Percentiles rank a stretch among this genome's conserved stretches.
These are phyloP conservation scores for Phytopythium chamaehyphon DNA, from an alignment of 352 stramenopile genomes.

Conservation along the genomic window DNA sequence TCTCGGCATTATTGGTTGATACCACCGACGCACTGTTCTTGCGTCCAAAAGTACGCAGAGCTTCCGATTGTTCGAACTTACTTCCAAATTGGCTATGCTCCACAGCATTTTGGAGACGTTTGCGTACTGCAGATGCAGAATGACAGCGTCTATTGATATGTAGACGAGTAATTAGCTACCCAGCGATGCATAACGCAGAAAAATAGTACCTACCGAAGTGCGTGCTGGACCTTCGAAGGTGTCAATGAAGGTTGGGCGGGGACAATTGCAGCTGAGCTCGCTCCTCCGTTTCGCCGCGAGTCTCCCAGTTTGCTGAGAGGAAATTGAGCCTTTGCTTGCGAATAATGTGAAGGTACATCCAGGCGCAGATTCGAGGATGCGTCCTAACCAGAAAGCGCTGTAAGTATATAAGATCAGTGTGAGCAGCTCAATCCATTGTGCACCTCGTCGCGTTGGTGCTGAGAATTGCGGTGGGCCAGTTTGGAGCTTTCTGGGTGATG, in stretches of 20 bases:
- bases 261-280: background rate
- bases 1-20: background rate
- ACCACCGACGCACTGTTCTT: background rate
- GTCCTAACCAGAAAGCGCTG: constrained; percentile 2
- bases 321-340: background rate
- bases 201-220: constrained; percentile 12
- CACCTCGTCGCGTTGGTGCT: background rate
- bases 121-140: constrained; percentile 60
- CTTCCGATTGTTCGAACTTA: constrained; percentile 32
- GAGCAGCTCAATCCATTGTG: background rate
- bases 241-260: background rate
- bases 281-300: background rate
- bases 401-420: background rate
- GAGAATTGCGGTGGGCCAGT: background rate
- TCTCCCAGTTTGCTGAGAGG: background rate
- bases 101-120: constrained; percentile 56
- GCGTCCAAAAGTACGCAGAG: constrained; percentile 24
- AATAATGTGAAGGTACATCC: constrained; percentile 13
- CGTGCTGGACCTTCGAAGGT: constrained; percentile 21
- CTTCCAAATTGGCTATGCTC: constrained; percentile 37
- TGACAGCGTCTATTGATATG: constrained; percentile 43
- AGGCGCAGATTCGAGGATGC: constrained; percentile 29
- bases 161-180: no score
- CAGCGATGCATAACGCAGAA: background rate
- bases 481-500: background rate